These are phyloP conservation scores for Dendrothele bispora DNA, from an alignment of 768 basidiomycete genomes.

Conservation along the genomic window DNA sequence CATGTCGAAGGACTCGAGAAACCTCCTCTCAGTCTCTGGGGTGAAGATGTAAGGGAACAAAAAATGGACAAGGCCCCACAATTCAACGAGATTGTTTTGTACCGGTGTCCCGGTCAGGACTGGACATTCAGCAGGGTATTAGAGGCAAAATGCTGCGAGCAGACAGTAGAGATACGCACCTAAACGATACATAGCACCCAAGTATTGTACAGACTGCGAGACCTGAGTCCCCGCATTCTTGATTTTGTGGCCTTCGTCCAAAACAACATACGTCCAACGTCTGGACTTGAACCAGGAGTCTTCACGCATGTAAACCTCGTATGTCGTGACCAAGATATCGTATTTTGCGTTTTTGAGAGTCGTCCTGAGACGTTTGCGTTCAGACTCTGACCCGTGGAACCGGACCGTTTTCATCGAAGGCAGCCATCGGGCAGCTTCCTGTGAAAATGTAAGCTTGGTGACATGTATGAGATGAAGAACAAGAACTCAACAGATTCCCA, in stretches of 20 bases:
- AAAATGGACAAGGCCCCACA: constrained; percentile 58
- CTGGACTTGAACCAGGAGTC: constrained; percentile 60
- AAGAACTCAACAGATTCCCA: constrained; percentile 50
- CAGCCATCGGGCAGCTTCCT: constrained; percentile 57
- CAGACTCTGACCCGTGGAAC: constrained; percentile 57
- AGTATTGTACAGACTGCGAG: constrained; percentile 50
- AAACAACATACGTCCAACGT: constrained; percentile 57
- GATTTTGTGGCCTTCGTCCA: constrained; percentile 72
- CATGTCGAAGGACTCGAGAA: constrained; percentile 57
- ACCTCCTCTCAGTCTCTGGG: constrained; percentile 41
- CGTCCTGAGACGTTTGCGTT: constrained; percentile 56
- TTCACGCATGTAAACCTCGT: constrained; percentile 61
- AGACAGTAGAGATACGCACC: constrained; percentile 30
- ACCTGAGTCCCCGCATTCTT: constrained; percentile 64
- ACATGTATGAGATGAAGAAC: not conserved
- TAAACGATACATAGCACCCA: constrained; percentile 58
- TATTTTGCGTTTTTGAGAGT: constrained; percentile 37
- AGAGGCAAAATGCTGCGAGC: not conserved
- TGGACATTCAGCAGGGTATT: constrained; percentile 15
- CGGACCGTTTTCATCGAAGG: constrained; percentile 54
- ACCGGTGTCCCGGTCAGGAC: constrained; percentile 76
- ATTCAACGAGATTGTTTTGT: constrained; percentile 62
- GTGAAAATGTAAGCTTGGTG: constrained; percentile 9
- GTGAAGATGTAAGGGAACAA: constrained; percentile 59
- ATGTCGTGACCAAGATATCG: constrained; percentile 68